Conservation (phyloP, 768 basidiomycete species). For the Rhodotorula babjevae region DNA sequence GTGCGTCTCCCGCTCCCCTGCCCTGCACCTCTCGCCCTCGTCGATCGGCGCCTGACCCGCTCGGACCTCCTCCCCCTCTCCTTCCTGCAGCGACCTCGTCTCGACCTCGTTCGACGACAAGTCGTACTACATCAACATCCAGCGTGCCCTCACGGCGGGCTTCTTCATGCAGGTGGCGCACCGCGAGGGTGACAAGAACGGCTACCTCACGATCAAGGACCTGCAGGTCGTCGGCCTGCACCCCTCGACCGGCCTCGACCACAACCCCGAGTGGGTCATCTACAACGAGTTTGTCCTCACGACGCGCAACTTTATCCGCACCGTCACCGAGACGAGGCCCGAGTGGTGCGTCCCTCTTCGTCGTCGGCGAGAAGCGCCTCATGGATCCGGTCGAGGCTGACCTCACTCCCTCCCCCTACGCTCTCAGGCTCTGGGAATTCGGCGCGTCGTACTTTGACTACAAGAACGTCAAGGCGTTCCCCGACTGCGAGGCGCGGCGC, state of each 20-base stretch:
- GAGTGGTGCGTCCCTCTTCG: constrained; percentile 63
- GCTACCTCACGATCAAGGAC: constrained; percentile 89
- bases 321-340: constrained; percentile 75
- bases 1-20: background rate
- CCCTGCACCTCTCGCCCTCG: no score
- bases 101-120: constrained; percentile 61
- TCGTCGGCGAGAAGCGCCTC: background rate
- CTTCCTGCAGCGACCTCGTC: constrained; percentile 55
- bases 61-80: no score
- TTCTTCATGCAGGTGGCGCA: constrained; percentile 99
- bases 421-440: constrained; percentile 60
- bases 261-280: constrained; percentile 55
- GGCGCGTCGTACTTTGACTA: constrained; percentile 65
- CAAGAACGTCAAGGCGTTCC: constrained; percentile 52
- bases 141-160: constrained; percentile 78
- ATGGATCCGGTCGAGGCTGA: background rate
- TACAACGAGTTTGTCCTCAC: constrained; percentile 33
- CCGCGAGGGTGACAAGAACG: constrained; percentile 75
- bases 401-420: constrained; percentile 5
- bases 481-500: constrained; percentile 55
- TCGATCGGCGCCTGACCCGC: background rate
- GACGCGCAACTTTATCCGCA: constrained; percentile 67
- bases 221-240: constrained; percentile 79
- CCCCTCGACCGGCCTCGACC: constrained; percentile 79
- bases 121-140: constrained; percentile 67